Evolutionary conservation across 805 yeast genomes (phyloP).

Genomic region (Spathaspora boniae): DNA sequence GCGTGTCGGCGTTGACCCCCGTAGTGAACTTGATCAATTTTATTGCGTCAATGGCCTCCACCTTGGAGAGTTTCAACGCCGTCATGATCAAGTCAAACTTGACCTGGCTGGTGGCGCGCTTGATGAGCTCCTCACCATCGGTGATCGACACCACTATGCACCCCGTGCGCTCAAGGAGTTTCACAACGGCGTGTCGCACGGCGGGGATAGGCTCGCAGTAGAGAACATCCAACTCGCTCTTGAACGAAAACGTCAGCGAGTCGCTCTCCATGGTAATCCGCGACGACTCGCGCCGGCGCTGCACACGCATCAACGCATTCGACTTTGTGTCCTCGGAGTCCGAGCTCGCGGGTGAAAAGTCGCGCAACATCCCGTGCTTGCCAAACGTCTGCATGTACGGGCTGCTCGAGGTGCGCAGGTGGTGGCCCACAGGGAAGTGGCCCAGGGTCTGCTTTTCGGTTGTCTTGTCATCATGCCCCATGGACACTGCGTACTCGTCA

Average conservation of each 20-base stretch:
- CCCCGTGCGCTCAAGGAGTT: slow-evolving; percentile 63
- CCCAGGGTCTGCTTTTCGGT: too few species aligned
- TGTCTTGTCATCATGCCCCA: slow-evolving; percentile 4
- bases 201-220: slow-evolving; percentile 87
- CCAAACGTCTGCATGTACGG: slow-evolving; percentile 5
- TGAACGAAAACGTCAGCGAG: slow-evolving; percentile 2
- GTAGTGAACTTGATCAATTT: slow-evolving; percentile 72
- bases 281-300: slow-evolving; percentile 49
- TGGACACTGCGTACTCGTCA: slow-evolving; percentile 30
- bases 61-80: slow-evolving; percentile 63
- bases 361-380: slow-evolving; percentile 16
- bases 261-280: slow-evolving; percentile 22
- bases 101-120: slow-evolving; percentile 78
- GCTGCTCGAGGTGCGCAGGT: slow-evolving; percentile 7
- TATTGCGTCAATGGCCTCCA: slow-evolving; percentile 73
- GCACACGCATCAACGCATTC: slow-evolving; percentile 47
- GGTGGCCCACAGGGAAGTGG: too few species aligned
- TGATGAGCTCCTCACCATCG: slow-evolving; percentile 77
- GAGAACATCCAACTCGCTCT: slow-evolving; percentile 56
- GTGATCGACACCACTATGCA: slow-evolving; percentile 76
- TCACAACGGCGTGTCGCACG: slow-evolving; percentile 63
- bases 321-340: slow-evolving; percentile 59
- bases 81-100: slow-evolving; percentile 82
- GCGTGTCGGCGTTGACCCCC: slow-evolving; percentile 74
- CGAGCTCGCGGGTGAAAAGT: slow-evolving; percentile 53